Evolutionary conservation across 306 rosid genomes (phyloP).

Genomic region (Corylus americana): DNA sequence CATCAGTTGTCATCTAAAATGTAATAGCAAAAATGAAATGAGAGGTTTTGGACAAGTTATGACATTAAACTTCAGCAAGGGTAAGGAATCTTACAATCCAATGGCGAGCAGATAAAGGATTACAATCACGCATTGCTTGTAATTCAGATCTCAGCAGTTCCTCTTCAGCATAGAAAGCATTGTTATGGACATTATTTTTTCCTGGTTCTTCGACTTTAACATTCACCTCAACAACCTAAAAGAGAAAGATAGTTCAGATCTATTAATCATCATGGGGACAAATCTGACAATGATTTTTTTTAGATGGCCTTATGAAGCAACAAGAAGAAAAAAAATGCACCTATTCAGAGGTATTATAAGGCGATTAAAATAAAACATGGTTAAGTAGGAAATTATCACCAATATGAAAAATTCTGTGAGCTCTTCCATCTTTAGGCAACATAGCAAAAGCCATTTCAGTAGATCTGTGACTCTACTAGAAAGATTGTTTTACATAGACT

Average conservation of each 20-base stretch:
- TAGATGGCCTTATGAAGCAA: neutral
- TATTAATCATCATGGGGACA: conserved; percentile 5
- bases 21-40: conserved; percentile 27
- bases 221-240: conserved; percentile 70
- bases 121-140: conserved; percentile 77
- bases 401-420: neutral
- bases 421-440: neutral
- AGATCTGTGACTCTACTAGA: neutral
- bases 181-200: conserved; percentile 67
- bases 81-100: conserved; percentile 65
- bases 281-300: neutral
- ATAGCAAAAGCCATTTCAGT: neutral
- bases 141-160: conserved; percentile 65
- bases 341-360: neutral
- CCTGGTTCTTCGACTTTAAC: conserved; percentile 80
- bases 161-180: conserved; percentile 82
- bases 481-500: neutral
- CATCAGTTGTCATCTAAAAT: neutral
- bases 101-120: conserved; percentile 76
- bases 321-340: neutral
- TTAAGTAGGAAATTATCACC: neutral
- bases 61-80: conserved; percentile 7
- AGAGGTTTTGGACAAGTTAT: neutral
- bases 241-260: neutral
- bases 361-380: neutral